phyloP scores from a whole-genome alignment of 192 early-diverging fungal genomes.

The Coemansia aciculifera region DNA sequence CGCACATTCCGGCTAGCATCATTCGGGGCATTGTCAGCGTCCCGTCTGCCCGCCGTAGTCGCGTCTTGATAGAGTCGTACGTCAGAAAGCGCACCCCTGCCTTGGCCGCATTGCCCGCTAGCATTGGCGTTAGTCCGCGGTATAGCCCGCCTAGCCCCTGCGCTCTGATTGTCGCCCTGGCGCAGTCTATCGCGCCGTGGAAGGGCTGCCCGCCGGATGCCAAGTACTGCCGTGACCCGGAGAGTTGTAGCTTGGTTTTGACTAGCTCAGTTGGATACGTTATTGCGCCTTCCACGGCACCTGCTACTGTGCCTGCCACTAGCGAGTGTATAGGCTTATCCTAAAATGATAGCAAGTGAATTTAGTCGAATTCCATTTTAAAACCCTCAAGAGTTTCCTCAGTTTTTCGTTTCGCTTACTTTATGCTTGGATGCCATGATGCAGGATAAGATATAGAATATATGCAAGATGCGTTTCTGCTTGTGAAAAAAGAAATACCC shows the following conservation, averaged over 20 bases:
- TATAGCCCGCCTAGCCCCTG: slow-evolving; percentile 81
- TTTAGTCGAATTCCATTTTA: neutral
- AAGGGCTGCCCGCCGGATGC: slow-evolving; percentile 53
- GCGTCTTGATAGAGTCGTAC: slow-evolving; percentile 80
- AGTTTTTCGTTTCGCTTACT: neutral
- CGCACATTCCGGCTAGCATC: slow-evolving; percentile 80
- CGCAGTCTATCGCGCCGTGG: slow-evolving; percentile 81
- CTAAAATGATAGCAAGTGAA: slow-evolving; percentile 13
- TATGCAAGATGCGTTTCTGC: neutral
- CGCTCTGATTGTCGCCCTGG: slow-evolving; percentile 66
- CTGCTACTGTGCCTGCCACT: slow-evolving; percentile 81
- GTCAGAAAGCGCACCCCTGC: slow-evolving; percentile 91
- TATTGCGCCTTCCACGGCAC: slow-evolving; percentile 83
- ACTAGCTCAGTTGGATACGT: slow-evolving; percentile 97
- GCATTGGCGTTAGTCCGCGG: slow-evolving; percentile 84
- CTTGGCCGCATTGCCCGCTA: slow-evolving; percentile 89
- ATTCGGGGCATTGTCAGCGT: slow-evolving; percentile 66
- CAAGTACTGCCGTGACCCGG: slow-evolving; percentile 54
- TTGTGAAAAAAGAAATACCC: neutral
- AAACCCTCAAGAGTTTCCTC: neutral
- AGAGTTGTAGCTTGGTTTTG: slow-evolving; percentile 95
- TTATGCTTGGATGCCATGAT: neutral
- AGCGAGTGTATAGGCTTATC: slow-evolving; percentile 64
- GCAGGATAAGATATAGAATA: neutral
- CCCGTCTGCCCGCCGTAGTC: slow-evolving; percentile 70